Base-by-base conservation (phyloP, 202 grass and related monocot genomes). In the Setaria viridis region DNA sequence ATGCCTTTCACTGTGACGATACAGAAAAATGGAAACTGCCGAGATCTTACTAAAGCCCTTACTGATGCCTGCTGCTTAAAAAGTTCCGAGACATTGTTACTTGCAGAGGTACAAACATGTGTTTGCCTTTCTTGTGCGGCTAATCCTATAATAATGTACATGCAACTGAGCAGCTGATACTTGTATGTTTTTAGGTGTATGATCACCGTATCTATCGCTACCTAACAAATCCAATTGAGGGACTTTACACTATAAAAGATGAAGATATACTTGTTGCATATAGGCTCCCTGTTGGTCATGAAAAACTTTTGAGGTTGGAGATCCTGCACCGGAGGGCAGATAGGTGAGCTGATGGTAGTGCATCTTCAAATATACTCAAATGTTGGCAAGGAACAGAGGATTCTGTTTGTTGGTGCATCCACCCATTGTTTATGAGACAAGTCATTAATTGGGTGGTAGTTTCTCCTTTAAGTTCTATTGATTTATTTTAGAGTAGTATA, bases 211-310 rank as follows among this genome's bases (percentile, higher is more conserved):
- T 99, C 65, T 94, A 83, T 57, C 91, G 94, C 65, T 97, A 91
- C 67, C 48, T 94, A 29, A 77, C 64, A 64, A 97, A 87, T 90
- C 63, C 80, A 15, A 63, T 57, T 29, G 94, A 99, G 32, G 14
- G 53, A 62, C 82, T 99, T 85, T 33, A 80, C 34, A 57, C 1
- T 76, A 91, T 96, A 94, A 99, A 99, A 85, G 94, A 99, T 84
- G 87, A 88, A 85, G 97, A 99, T 69, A 71, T 85, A 80, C 91
- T 99, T 77, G 92, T 99, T 62, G 97, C 91, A 2, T 99, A 99
- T 76, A 99, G 82, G 77, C 90, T 99, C 53, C 97, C 92, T 49
- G 77, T 62, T 88, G 88, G 84, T 48, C 73, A 91, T 91, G 91
- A 91, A 76, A 94, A 90, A 72, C 76, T 90, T 85, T 20, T 89